Percentiles rank a stretch among this genome's conserved stretches.
phyloP scores from a whole-genome alignment of 768 basidiomycete species.

The Kwoniella botswanensis region DNA sequence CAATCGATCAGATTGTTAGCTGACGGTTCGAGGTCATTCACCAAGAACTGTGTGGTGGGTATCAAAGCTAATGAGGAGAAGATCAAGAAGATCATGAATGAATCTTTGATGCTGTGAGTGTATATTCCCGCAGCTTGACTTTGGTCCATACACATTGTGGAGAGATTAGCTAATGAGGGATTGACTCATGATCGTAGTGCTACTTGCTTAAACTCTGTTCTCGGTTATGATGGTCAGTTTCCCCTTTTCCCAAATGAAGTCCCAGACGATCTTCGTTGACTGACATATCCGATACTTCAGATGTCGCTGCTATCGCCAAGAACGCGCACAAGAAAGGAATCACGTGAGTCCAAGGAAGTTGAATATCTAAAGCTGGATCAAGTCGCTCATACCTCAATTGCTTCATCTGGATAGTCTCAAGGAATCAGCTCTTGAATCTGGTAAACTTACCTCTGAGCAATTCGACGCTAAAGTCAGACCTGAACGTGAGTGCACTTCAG shows the following conservation, averaged over 20 bases:
- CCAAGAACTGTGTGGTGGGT: slow-evolving; percentile 94
- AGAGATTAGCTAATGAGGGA: neutral
- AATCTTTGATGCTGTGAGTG: slow-evolving; percentile 83
- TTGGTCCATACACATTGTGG: neutral
- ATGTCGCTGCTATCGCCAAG: slow-evolving; percentile 97
- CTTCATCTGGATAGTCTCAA: slow-evolving; percentile 64
- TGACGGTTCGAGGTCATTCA: slow-evolving; percentile 94
- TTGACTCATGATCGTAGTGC: slow-evolving; percentile 60
- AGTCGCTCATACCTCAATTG: neutral
- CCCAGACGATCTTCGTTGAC: too few relatives aligned
- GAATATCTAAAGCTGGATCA: too few relatives aligned
- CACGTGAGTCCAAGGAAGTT: slow-evolving; percentile 61
- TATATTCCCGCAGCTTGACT: too few relatives aligned
- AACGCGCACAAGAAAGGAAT: slow-evolving; percentile 99
- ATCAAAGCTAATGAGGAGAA: slow-evolving; percentile 95
- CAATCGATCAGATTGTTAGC: slow-evolving; percentile 92
- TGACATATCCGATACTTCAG: slow-evolving; percentile 59
- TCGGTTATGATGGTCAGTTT: slow-evolving; percentile 87
- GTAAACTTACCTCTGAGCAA: slow-evolving; percentile 83
- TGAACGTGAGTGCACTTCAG: slow-evolving; percentile 53
- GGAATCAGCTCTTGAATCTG: slow-evolving; percentile 87
- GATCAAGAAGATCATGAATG: slow-evolving; percentile 84
- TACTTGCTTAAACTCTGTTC: slow-evolving; percentile 91
- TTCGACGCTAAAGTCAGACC: slow-evolving; percentile 82
- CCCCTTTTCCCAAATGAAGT: too few relatives aligned